These are phyloP conservation scores for Allium sativum DNA, from an alignment of 106 monocot species.

Conservation along the genomic window DNA sequence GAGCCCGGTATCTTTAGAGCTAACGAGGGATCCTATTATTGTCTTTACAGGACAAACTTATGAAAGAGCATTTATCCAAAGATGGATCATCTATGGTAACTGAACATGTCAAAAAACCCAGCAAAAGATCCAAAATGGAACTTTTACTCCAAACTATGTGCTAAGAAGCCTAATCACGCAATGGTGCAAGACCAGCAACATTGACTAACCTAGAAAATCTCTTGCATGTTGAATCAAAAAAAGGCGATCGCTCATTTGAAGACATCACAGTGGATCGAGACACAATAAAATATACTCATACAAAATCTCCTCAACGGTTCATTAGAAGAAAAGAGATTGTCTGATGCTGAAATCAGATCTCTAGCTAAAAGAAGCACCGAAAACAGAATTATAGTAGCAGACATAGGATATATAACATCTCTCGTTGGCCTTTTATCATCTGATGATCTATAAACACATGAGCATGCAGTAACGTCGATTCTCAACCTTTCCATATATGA, in stretches of 20 bases:
- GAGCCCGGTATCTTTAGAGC: too few relatives aligned
- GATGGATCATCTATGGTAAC: constrained; percentile 59
- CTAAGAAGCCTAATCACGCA: constrained; percentile 59
- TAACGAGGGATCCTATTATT: too few relatives aligned
- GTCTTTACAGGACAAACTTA: too few relatives aligned
- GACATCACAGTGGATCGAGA: constrained; percentile 20
- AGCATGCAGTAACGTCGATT: constrained; percentile 61
- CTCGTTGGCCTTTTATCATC: constrained; percentile 34
- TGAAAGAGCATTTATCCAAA: constrained; percentile 57
- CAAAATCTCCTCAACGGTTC: constrained; percentile 34
- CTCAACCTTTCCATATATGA: constrained; percentile 69
- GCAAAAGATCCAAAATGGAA: constrained; percentile 59
- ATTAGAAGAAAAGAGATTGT: constrained; percentile 33
- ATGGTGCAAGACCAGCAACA: constrained; percentile 48
- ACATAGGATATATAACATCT: constrained; percentile 48
- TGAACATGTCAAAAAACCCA: constrained; percentile 66
- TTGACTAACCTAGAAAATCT: constrained; percentile 32
- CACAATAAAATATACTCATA: constrained; percentile 28
- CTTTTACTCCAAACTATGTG: constrained; percentile 58
- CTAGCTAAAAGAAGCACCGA: constrained; percentile 72
- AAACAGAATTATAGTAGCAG: constrained; percentile 56
- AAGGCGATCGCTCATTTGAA: constrained; percentile 20
- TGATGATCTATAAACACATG: constrained; percentile 48
- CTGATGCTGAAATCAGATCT: constrained; percentile 63
- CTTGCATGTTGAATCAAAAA: constrained; percentile 22